Conservation (phyloP, 441 rosid genomes). For the Breynia disticha region DNA sequence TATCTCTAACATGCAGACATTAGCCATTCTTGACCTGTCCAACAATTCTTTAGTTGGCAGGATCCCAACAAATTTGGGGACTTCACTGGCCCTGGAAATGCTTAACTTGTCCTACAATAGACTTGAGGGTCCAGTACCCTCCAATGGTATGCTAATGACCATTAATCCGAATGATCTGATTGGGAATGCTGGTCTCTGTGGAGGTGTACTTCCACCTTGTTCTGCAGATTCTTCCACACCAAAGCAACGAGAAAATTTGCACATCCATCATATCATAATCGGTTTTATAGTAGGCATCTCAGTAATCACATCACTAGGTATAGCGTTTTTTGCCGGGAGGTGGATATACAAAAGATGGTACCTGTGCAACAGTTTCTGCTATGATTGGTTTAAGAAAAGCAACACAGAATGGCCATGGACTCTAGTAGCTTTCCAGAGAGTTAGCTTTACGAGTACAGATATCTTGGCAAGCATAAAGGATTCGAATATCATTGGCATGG, state of each 20-base stretch:
- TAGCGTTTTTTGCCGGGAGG: conserved; percentile 37
- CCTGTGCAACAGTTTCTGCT: conserved; percentile 38
- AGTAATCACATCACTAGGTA: conserved; percentile 33
- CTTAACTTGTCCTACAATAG: conserved; percentile 58
- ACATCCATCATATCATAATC: conserved; percentile 36
- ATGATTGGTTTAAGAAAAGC: conserved; percentile 40
- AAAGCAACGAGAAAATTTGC: conserved; percentile 24
- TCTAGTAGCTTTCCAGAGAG: conserved; percentile 61
- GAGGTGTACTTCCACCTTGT: conserved; percentile 49
- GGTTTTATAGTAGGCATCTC: conserved; percentile 40
- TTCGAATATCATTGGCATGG: conserved; percentile 64
- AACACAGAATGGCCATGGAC: conserved; percentile 76
- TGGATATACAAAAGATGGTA: conserved; percentile 55
- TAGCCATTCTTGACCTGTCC: conserved; percentile 66
- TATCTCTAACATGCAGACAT: conserved; percentile 47
- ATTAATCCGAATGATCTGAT: conserved; percentile 50
- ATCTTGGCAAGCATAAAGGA: conserved; percentile 54
- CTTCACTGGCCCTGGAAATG: conserved; percentile 58
- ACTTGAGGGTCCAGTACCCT: conserved; percentile 55
- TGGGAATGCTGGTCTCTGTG: conserved; percentile 61
- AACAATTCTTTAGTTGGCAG: conserved; percentile 51
- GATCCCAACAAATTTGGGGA: conserved; percentile 47
- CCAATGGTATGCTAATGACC: conserved; percentile 36
- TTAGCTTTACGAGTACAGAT: conserved; percentile 55
- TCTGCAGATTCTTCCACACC: conserved; percentile 14